phyloP scores from a whole-genome alignment of 805 yeast species.

The Cyberlindnera xylosilytica region DNA sequence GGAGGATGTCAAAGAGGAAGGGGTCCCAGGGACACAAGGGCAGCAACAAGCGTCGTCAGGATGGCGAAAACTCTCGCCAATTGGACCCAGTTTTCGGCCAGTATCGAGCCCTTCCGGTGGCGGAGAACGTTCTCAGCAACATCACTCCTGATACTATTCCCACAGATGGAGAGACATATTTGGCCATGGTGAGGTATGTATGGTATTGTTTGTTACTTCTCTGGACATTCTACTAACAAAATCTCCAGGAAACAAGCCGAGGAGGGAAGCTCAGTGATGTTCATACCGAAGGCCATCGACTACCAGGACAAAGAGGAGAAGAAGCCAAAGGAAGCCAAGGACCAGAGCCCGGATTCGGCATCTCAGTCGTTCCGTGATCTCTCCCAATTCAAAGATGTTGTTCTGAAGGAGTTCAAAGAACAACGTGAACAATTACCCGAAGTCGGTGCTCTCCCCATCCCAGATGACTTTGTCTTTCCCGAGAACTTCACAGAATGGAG shows the following conservation, averaged over 20 bases:
- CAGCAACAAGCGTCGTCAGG: conserved; percentile 1
- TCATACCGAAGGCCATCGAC: not conserved
- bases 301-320: conserved; percentile 4
- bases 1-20: not conserved
- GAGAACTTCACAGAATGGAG: conserved; percentile 27
- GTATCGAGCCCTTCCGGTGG: conserved; percentile 24
- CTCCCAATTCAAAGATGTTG: not conserved
- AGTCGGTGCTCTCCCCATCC: conserved; percentile 13
- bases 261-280: conserved; percentile 13
- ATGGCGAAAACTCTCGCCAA: conserved; percentile 8
- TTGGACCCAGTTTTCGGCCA: conserved; percentile 25
- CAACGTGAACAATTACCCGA: conserved; percentile 14
- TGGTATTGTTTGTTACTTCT: conserved; percentile 6
- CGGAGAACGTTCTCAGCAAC: conserved; percentile 13
- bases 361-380: not conserved
- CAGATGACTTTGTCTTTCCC: conserved; percentile 21
- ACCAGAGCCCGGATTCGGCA: not conserved
- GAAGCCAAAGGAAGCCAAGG: not conserved
- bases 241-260: conserved; percentile 11
- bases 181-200: conserved; percentile 26
- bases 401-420: conserved; percentile 6
- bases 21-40: not conserved
- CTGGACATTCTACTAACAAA: conserved; percentile 2
- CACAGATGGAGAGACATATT: conserved; percentile 24
- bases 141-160: conserved; percentile 21